Evolutionary conservation across 768 basidiomycete genomes (phyloP).

Genomic region (Amanita molliuscula): DNA sequence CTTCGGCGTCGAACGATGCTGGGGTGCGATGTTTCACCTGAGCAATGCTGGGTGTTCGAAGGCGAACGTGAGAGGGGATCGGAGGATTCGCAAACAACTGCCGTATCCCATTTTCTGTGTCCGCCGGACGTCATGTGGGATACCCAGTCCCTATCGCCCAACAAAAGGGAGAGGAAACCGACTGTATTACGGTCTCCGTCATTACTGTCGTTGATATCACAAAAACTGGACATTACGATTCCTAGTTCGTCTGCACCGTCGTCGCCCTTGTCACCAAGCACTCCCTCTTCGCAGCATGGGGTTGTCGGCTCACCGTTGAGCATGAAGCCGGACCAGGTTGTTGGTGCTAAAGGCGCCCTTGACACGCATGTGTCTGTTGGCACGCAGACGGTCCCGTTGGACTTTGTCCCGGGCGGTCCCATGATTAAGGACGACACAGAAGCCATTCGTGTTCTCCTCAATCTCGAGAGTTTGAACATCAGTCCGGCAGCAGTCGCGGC

Average conservation of each 20-base stretch:
- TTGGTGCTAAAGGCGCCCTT: slow-evolving; percentile 2
- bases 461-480: not conserved
- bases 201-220: slow-evolving; percentile 1
- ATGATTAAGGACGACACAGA: slow-evolving; percentile 9
- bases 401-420: slow-evolving; percentile 2
- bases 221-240: not conserved
- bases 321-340: not conserved
- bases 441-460: slow-evolving; percentile 6
- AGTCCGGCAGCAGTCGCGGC: slow-evolving; percentile 10
- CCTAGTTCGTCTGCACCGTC: not conserved
- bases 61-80: slow-evolving; percentile 43
- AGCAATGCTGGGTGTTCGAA: slow-evolving; percentile 1
- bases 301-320: not conserved
- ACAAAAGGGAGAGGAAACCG: slow-evolving; percentile 1
- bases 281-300: not conserved
- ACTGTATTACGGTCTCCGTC: slow-evolving; percentile 7
- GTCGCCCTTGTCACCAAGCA: not conserved
- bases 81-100: slow-evolving; percentile 54
- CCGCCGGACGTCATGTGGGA: not conserved
- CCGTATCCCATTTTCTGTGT: slow-evolving; percentile 21
- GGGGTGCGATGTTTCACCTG: not conserved
- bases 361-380: slow-evolving; percentile 13
- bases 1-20: slow-evolving; percentile 12
- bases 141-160: slow-evolving; percentile 10
- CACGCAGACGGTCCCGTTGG: slow-evolving; percentile 19